Evolutionary conservation across 345 rosid genomes (phyloP), one percentile per base, ranked within the genome.

Genomic region (Linum trigynum): DNA sequence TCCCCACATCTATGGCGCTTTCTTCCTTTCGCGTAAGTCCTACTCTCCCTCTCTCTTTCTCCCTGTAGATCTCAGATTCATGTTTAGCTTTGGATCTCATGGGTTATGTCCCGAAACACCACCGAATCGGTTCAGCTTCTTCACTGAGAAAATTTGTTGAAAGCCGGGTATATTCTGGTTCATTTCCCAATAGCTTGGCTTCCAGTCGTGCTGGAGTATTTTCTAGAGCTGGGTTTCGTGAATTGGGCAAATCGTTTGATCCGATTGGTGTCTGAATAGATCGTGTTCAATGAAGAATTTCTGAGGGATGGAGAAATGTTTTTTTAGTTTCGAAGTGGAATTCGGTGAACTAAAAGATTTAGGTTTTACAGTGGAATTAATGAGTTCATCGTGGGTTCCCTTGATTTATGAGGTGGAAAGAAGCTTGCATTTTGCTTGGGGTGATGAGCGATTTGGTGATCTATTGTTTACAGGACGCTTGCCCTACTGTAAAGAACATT

Each of bases 401-500:
- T 71, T 57, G 69, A 74, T 56, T 40, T 43, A 38, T 23, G 32
- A 23, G 32, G 1, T 23, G 32, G 32, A 23, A 23, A 23, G 32
- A 23, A 23, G 32, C 32, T 23, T 23, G 32, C 32, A 23, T 23
- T 23, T 23, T 23, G 32, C 32, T 23, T 23, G 32, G 32, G 83
- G 70, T 56, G 60, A 71, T 32, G 32, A 23, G 32, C 32, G 32
- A 38, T 65, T 67, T 57, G 43, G 11, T 72, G 55, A 69, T 69
- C 43, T 48, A 32, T 7, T 62, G 1, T 35, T 23, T 40, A 37
- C 63, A 92, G 97, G 96, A 86, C 66, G 71, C 77, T 5, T 90
- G 96, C 79, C 96, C 97, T 55, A 66, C 76, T 39, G 81, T 92
- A n/a, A 92, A 92, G 75, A 92, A 88, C 79, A 83, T 90, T 82